Conservation (phyloP, 139 green algal species). For the Pleodorina starrii region DNA sequence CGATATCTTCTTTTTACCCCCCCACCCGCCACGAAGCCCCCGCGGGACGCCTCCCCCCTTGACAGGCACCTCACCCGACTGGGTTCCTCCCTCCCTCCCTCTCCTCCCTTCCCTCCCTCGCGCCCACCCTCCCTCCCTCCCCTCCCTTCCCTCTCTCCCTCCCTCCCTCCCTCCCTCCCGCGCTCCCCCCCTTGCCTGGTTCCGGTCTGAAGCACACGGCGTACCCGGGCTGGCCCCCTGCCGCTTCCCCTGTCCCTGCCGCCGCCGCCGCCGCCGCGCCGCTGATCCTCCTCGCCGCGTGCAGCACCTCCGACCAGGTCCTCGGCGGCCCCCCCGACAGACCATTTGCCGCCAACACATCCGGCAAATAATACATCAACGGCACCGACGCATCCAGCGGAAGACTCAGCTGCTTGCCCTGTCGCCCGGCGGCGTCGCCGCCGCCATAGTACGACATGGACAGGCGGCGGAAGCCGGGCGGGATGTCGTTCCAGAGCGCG, state of each 20-base stretch:
- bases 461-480: neutral
- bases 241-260: constrained; percentile 41
- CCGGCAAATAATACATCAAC: constrained; percentile 52
- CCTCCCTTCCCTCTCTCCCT: too few relatives aligned
- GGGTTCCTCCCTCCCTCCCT: too few relatives aligned
- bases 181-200: neutral
- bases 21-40: too few relatives aligned
- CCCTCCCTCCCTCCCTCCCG: too few relatives aligned
- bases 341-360: constrained; percentile 4
- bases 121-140: too few relatives aligned
- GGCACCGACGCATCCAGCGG: constrained; percentile 21
- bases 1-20: too few relatives aligned
- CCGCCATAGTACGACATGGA: constrained; percentile 16
- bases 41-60: too few relatives aligned
- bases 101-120: too few relatives aligned
- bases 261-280: constrained; percentile 39
- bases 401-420: neutral
- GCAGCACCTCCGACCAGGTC: constrained; percentile 53
- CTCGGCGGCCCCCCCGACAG: neutral
- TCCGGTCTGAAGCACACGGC: constrained; percentile 46
- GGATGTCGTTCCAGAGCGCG: neutral
- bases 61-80: too few relatives aligned
- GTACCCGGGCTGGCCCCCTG: neutral
- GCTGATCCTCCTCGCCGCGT: constrained; percentile 37
- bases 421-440: too few relatives aligned